These are phyloP conservation scores for Chrysosporium queenslandicum DNA, from an alignment of 2,329 filamentous ascomycete species.

Conservation along the genomic window DNA sequence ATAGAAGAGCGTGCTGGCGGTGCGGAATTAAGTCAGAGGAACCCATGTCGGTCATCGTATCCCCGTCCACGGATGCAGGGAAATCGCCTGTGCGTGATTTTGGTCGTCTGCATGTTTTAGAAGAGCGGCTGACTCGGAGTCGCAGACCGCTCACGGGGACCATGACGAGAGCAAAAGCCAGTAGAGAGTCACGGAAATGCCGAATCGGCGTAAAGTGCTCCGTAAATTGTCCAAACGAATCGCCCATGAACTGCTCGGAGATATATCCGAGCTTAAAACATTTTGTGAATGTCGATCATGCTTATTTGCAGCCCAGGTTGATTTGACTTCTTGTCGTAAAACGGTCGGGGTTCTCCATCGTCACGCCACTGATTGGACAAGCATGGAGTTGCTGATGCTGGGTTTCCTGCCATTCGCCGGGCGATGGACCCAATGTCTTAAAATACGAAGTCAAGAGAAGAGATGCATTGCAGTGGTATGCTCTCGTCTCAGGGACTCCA, in stretches of 20 bases:
- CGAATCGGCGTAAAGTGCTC: no score
- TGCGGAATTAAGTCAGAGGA: not conserved
- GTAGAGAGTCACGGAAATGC: not conserved
- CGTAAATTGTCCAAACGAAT: no score
- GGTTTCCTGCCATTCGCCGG: not conserved
- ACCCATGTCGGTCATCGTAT: not conserved
- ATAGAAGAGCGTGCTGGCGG: not conserved
- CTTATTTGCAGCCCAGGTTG: not conserved
- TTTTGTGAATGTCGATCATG: not conserved
- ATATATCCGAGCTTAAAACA: not conserved
- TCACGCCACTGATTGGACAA: not conserved
- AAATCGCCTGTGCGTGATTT: not conserved
- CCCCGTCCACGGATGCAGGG: not conserved
- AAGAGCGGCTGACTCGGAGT: not conserved
- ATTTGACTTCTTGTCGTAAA: not conserved
- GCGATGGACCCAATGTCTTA: constrained; percentile 7
- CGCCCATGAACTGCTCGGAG: not conserved
- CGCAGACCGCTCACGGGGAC: not conserved
- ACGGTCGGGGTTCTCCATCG: not conserved
- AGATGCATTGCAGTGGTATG: not conserved
- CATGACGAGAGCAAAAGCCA: not conserved
- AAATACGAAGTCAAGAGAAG: constrained; percentile 7
- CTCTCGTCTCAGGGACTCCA: not conserved
- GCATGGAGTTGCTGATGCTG: not conserved
- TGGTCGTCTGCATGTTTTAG: not conserved